Conservation (phyloP, 345 rosid species). For the Arabidopsis thaliana region DNA sequence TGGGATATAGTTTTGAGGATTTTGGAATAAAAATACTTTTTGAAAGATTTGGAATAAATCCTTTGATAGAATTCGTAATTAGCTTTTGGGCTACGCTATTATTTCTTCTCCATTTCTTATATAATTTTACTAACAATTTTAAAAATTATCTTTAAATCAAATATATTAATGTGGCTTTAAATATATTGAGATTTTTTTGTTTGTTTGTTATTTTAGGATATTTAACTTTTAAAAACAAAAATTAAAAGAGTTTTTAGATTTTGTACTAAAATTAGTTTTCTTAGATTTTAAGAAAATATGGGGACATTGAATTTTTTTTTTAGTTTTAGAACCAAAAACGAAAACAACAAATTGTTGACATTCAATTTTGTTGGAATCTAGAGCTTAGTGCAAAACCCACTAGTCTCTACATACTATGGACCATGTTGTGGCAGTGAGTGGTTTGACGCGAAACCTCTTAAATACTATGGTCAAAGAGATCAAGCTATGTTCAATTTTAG, state of each 20-base stretch:
- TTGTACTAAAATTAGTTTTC: background rate
- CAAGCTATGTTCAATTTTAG: background rate
- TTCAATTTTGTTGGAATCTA: background rate
- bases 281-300: too few relatives aligned
- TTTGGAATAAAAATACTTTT: constrained; percentile 20
- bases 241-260: background rate
- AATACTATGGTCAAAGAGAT: background rate
- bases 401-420: background rate
- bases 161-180: background rate
- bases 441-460: background rate
- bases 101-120: background rate
- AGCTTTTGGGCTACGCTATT: background rate
- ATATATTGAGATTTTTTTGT: background rate
- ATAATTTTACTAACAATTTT: background rate
- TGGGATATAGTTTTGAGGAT: background rate
- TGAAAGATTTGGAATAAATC: constrained; percentile 12
- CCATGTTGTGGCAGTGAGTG: background rate
- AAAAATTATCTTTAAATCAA: background rate
- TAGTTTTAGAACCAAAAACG: too few relatives aligned
- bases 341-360: background rate
- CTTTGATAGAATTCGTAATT: background rate
- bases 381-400: background rate
- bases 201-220: background rate
- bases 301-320: too few relatives aligned
- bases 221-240: background rate